Conservation (phyloP, 345 rosid species). For the Toxicodendron radicans region DNA sequence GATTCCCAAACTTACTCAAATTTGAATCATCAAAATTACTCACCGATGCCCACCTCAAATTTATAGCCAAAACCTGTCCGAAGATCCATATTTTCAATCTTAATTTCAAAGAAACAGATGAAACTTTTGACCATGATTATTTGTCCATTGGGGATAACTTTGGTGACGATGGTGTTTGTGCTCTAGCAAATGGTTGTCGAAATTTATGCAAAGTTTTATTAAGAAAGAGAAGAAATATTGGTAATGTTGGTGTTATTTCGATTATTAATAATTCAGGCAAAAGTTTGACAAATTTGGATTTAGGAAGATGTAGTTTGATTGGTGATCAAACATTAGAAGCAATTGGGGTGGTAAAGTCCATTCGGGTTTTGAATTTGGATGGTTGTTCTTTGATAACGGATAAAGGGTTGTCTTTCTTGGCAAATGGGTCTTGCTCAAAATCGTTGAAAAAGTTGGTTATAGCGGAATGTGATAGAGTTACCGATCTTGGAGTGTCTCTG, state of each 20-base stretch:
- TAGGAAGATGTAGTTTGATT: conserved; percentile 42
- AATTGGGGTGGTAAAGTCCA: conserved; percentile 20
- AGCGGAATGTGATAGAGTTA: conserved; percentile 40
- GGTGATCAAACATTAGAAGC: conserved; percentile 37
- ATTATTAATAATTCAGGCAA: conserved; percentile 21
- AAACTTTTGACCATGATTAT: conserved; percentile 8
- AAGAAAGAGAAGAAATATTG: conserved; percentile 36
- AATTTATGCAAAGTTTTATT: conserved; percentile 27
- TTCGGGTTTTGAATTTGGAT: conserved; percentile 39
- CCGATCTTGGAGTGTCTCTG: conserved; percentile 39
- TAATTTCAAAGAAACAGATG: conserved; percentile 17
- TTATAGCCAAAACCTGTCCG: conserved; percentile 37
- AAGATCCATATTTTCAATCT: conserved; percentile 33
- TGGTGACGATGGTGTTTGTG: conserved; percentile 32
- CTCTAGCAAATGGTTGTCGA: conserved; percentile 37
- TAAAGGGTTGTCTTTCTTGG: conserved; percentile 32
- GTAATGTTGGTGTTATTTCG: conserved; percentile 33
- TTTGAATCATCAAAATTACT: conserved; percentile 22
- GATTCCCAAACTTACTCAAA: conserved; percentile 41
- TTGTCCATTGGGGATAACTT: conserved; percentile 16
- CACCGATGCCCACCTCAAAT: conserved; percentile 32
- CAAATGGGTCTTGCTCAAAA: conserved; percentile 33
- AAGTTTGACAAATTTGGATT: conserved; percentile 35
- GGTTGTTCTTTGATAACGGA: conserved; percentile 40
- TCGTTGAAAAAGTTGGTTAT: conserved; percentile 37